Percentiles rank a stretch among this genome's conserved stretches.
These are phyloP conservation scores for Tetratostichococcus sp. DNA, from an alignment of 139 green algal species.

Conservation along the genomic window DNA sequence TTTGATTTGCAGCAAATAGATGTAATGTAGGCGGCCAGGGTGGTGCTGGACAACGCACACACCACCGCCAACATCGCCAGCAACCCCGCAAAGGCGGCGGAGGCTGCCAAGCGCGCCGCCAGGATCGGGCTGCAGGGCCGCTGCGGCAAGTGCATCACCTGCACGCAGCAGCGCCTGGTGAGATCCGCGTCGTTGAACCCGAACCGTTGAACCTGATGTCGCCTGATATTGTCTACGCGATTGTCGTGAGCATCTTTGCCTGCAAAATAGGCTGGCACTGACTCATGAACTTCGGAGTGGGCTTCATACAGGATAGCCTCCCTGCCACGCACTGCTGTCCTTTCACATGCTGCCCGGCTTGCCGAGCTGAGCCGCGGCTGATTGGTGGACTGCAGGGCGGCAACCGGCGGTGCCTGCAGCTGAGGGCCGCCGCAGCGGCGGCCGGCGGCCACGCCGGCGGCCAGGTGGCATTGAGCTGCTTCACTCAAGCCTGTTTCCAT, in stretches of 20 bases:
- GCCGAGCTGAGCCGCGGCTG: no score
- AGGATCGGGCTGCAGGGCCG: neutral
- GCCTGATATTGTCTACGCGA: no score
- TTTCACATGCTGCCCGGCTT: no score
- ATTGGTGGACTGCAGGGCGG: constrained; percentile 17
- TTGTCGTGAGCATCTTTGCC: no score
- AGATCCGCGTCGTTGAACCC: neutral
- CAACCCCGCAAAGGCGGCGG: neutral
- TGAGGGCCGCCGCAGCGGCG: constrained; percentile 63
- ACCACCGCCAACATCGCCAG: neutral
- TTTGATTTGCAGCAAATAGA: no score
- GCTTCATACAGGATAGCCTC: no score
- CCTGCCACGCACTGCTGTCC: no score
- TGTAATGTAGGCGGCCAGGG: neutral
- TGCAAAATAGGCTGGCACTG: no score
- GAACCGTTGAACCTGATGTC: neutral
- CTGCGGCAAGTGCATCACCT: constrained; percentile 5
- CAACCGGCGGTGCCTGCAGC: constrained; percentile 59
- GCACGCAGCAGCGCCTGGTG: constrained; percentile 14
- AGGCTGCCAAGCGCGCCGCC: neutral
- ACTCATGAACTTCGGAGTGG: no score
- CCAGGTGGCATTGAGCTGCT: constrained; percentile 13
- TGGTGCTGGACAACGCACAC: neutral
- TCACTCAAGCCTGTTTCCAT: no score
- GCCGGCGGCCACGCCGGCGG: constrained; percentile 50